Conservation (phyloP, 2,329 filamentous ascomycete genomes). For the Simplicillium sp. region DNA sequence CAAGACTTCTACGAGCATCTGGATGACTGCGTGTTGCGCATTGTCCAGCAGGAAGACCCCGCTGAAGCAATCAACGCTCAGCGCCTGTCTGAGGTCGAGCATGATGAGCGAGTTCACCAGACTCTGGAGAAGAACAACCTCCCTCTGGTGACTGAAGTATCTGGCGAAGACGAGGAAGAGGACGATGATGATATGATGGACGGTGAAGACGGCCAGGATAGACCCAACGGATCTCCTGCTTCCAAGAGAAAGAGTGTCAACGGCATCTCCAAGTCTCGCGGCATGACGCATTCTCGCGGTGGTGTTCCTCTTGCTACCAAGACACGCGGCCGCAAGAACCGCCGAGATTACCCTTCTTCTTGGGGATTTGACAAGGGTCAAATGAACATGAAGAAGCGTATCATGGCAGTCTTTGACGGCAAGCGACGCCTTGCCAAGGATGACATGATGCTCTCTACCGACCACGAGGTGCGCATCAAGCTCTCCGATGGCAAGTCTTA, state of each 20-base stretch:
- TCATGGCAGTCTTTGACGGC: slow-evolving; percentile 88
- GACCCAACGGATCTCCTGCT: slow-evolving; percentile 33
- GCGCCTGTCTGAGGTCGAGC: slow-evolving; percentile 55
- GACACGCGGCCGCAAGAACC: slow-evolving; percentile 71
- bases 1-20: slow-evolving; percentile 99
- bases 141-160: slow-evolving; percentile 31
- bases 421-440: slow-evolving; percentile 86
- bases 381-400: slow-evolving; percentile 98
- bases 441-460: slow-evolving; percentile 95
- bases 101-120: slow-evolving; percentile 51
- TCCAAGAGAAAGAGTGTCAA: slow-evolving; percentile 47
- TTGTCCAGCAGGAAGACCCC: slow-evolving; percentile 63
- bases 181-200: slow-evolving; percentile 40
- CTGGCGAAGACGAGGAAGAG: slow-evolving; percentile 35
- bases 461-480: slow-evolving; percentile 84
- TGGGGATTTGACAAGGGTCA: slow-evolving; percentile 90
- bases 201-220: slow-evolving; percentile 44
- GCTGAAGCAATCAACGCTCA: slow-evolving; percentile 59
- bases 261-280: slow-evolving; percentile 57
- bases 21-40: slow-evolving; percentile 64
- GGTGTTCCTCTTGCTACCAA: slow-evolving; percentile 51
- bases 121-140: slow-evolving; percentile 57
- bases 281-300: slow-evolving; percentile 69
- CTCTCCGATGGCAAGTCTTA: slow-evolving; percentile 69
- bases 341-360: slow-evolving; percentile 84